A percentile compares a stretch with the other conserved stretches of the same genome.
Evolutionary conservation across 2,329 filamentous ascomycete genomes (phyloP).

Genomic region (Stemphylium vesicarium): DNA sequence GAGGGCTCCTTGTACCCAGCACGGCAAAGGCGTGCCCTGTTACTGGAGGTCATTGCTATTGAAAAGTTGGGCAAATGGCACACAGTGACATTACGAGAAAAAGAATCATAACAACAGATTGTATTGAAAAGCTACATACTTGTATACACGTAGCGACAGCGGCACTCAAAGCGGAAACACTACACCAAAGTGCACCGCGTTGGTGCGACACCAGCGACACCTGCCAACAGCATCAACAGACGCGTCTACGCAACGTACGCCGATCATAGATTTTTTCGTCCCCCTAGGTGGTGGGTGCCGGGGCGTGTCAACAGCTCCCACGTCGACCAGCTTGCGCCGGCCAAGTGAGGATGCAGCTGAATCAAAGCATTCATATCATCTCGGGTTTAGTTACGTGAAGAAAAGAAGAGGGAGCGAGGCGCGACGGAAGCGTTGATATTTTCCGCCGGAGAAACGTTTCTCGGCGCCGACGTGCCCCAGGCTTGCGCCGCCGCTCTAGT

Average conservation of each 20-base stretch:
- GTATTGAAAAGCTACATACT: slow-evolving; percentile 24
- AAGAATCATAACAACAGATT: background rate
- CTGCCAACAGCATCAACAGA: slow-evolving; percentile 3
- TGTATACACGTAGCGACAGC: background rate
- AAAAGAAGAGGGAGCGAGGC: slow-evolving; percentile 44
- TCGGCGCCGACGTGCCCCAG: slow-evolving; percentile 14
- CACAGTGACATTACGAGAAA: background rate
- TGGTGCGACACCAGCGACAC: background rate
- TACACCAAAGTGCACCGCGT: background rate
- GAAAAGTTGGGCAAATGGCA: background rate
- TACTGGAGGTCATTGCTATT: too few relatives aligned
- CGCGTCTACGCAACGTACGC: slow-evolving; percentile 44
- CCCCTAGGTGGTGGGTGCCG: slow-evolving; percentile 56
- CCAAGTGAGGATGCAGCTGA: slow-evolving; percentile 62
- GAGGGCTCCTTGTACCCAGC: too few relatives aligned
- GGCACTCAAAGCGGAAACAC: background rate
- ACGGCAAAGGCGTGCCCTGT: too few relatives aligned
- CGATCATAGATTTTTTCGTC: slow-evolving; percentile 56
- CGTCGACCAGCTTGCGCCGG: slow-evolving; percentile 54
- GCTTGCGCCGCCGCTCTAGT: slow-evolving; percentile 13
- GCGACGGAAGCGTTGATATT: slow-evolving; percentile 23
- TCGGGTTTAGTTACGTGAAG: slow-evolving; percentile 77
- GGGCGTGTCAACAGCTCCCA: slow-evolving; percentile 59
- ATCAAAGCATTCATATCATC: slow-evolving; percentile 72
- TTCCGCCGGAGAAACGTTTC: slow-evolving; percentile 29